phyloP scores from a whole-genome alignment of 768 basidiomycete genomes.

The Psilocybe sp. region DNA sequence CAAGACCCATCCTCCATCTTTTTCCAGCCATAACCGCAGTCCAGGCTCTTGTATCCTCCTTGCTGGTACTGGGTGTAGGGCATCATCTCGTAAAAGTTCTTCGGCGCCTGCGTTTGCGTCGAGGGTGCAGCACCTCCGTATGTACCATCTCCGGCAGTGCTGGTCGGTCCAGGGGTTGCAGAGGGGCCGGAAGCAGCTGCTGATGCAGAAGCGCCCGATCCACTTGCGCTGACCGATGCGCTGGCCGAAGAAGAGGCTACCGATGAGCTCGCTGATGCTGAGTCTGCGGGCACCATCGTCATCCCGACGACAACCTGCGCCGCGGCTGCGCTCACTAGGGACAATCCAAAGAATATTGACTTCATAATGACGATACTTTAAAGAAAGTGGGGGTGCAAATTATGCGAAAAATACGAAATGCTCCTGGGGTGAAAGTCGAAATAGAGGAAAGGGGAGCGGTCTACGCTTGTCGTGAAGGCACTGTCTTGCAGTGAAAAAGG shows the following conservation, averaged over 20 bases:
- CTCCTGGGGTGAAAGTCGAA: constrained; percentile 29
- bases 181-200: constrained; percentile 6
- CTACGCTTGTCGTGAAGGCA: constrained; percentile 58
- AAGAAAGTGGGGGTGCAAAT: constrained; percentile 41
- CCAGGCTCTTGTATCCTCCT: constrained; percentile 64
- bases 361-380: constrained; percentile 48
- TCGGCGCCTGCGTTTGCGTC: constrained; percentile 29
- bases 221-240: constrained; percentile 16
- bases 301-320: constrained; percentile 55
- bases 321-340: constrained; percentile 53
- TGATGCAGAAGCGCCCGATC: constrained; percentile 5
- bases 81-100: constrained; percentile 46
- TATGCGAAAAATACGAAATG: constrained; percentile 34
- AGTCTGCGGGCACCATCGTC: constrained; percentile 33
- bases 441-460: constrained; percentile 50
- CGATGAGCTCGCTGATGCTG: constrained; percentile 14
- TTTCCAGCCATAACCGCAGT: constrained; percentile 69
- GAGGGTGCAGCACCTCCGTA: constrained; percentile 30
- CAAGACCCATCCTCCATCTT: constrained; percentile 59
- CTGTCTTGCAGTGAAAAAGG: constrained; percentile 65
- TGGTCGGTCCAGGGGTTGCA: constrained; percentile 20
- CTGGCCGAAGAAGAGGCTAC: constrained; percentile 14
- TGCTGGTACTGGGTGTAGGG: constrained; percentile 57
- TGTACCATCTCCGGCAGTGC: constrained; percentile 12
- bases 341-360: constrained; percentile 57